Conservation (phyloP, 805 yeast species). For the Hyphopichia homilentoma region DNA sequence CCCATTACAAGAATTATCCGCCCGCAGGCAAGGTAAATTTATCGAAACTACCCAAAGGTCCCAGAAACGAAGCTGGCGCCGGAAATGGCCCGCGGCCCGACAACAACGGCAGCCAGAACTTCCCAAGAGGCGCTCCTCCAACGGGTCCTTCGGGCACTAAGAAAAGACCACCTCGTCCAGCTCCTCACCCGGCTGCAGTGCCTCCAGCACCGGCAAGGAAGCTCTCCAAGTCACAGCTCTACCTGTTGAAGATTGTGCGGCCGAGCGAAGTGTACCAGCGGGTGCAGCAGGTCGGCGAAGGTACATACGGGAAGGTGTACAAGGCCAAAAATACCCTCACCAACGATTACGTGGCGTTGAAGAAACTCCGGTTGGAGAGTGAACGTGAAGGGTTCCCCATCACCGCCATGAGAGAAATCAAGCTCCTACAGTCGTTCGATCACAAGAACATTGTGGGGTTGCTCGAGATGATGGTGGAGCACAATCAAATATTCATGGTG, state of each 20-base stretch:
- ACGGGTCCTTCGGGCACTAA: background rate
- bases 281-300: constrained; percentile 94
- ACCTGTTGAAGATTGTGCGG: constrained; percentile 24
- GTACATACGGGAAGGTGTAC: constrained; percentile 95
- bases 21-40: constrained; percentile 4
- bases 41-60: constrained; percentile 10
- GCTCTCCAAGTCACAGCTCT: constrained; percentile 27
- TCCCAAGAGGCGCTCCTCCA: too few species aligned
- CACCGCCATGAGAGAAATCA: constrained; percentile 90
- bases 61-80: constrained; percentile 4
- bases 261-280: constrained; percentile 54
- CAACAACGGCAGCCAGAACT: too few species aligned
- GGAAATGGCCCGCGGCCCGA: background rate
- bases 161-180: constrained; percentile 1
- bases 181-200: background rate
- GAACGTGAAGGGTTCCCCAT: constrained; percentile 96
- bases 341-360: constrained; percentile 75
- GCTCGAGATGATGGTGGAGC: constrained; percentile 85
- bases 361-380: constrained; percentile 74
- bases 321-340: constrained; percentile 75
- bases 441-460: constrained; percentile 81
- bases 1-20: too few species aligned
- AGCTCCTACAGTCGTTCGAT: constrained; percentile 74
- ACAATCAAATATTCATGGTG: constrained; percentile 75
- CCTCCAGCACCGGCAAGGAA: constrained; percentile 8